Conservation (phyloP, 139 green algal genomes). For the Astrephomene gubernaculifera region DNA sequence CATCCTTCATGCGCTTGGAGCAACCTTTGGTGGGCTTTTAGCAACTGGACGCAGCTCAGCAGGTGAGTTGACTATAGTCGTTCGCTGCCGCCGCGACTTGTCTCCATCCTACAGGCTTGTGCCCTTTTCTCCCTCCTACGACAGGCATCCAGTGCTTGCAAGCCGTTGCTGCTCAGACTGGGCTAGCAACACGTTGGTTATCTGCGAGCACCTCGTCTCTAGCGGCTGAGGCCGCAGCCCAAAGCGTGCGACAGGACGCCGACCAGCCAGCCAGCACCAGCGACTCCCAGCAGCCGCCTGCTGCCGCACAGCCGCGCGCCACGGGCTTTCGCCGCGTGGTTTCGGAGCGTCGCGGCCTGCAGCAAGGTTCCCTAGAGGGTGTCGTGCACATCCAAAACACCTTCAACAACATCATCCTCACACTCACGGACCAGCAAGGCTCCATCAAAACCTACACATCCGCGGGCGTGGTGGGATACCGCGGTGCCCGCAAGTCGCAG, state of each 20-base stretch:
- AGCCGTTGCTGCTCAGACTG: too few relatives aligned
- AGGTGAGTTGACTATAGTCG: not conserved
- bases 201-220: too few relatives aligned
- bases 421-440: conserved; percentile 55
- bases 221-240: too few relatives aligned
- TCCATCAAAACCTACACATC: conserved; percentile 52
- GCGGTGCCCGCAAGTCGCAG: conserved; percentile 56
- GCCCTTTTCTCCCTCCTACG: too few relatives aligned
- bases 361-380: conserved; percentile 34
- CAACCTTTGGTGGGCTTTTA: not conserved
- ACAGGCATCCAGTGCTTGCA: too few relatives aligned
- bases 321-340: conserved; percentile 15
- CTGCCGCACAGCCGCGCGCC: too few relatives aligned
- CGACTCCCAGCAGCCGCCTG: too few relatives aligned
- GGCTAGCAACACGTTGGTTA: too few relatives aligned
- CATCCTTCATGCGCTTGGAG: not conserved
- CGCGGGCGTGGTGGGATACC: conserved; percentile 58
- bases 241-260: too few relatives aligned
- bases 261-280: too few relatives aligned
- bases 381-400: conserved; percentile 69
- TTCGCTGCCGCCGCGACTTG: too few relatives aligned
- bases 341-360: not conserved
- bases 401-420: conserved; percentile 69
- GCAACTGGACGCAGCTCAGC: conserved; percentile 1
- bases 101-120: too few relatives aligned